phyloP scores from a whole-genome alignment of 164 flowering plant genomes.

The Litsea cubeba region DNA sequence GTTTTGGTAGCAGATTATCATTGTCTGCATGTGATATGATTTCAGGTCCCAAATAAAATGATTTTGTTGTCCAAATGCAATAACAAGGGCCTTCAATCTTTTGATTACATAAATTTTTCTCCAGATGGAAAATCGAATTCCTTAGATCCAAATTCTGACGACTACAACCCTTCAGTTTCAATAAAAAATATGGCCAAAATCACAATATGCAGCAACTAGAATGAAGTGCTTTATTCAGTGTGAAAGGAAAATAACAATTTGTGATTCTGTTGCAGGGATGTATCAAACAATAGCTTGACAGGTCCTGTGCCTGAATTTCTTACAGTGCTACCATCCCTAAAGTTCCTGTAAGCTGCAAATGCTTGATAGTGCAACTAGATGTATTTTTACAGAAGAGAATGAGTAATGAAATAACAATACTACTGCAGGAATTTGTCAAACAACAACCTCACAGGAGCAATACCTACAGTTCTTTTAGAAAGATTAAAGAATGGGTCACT shows the following conservation, averaged over 20 bases:
- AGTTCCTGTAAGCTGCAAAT: slow-evolving; percentile 26
- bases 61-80: too few relatives aligned
- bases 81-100: neutral
- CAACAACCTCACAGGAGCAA: neutral
- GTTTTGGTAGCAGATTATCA: neutral
- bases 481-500: neutral
- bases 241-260: neutral
- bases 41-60: too few relatives aligned
- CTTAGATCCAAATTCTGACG: neutral
- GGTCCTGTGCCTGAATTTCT: slow-evolving; percentile 34
- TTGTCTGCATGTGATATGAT: too few relatives aligned
- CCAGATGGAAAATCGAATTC: neutral
- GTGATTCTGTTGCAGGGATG: slow-evolving; percentile 6
- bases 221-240: neutral
- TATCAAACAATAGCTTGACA: slow-evolving; percentile 30
- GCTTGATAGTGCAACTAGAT: neutral
- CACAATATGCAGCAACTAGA: neutral
- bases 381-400: too few relatives aligned
- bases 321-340: slow-evolving; percentile 17
- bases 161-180: neutral
- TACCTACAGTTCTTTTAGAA: neutral
- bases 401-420: neutral
- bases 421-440: neutral
- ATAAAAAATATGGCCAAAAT: neutral
- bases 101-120: neutral